These are phyloP conservation scores for Ceratobasidium sp. DNA, from an alignment of 1,284 basidiomycete species.

Conservation along the genomic window DNA sequence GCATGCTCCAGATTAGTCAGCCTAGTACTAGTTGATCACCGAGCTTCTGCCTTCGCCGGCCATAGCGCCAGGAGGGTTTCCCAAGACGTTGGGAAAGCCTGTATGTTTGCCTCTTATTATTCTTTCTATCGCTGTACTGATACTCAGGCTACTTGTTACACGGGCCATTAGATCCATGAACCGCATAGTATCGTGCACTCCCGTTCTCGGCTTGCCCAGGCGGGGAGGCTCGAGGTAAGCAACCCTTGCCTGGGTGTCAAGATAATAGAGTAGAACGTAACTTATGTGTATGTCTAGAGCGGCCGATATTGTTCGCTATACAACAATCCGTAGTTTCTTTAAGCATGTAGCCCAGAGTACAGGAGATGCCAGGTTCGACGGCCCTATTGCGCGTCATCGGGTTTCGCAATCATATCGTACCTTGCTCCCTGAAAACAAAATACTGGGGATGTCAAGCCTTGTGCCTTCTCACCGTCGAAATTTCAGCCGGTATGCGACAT, in stretches of 20 bases:
- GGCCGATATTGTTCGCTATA: constrained; percentile 62
- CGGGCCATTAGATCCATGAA: constrained; percentile 24
- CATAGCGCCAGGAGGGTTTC: no score
- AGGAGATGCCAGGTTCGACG: constrained; percentile 15
- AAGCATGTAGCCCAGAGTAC: constrained; percentile 48
- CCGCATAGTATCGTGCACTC: constrained; percentile 7
- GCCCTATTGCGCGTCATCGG: constrained; percentile 10
- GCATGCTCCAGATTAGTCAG: background rate
- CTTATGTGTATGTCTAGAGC: constrained; percentile 9
- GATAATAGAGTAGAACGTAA: background rate
- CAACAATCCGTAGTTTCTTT: constrained; percentile 64
- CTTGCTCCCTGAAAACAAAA: background rate
- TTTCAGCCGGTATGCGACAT: background rate
- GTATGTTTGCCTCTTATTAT: no score
- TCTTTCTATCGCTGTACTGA: no score
- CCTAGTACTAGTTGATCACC: no score
- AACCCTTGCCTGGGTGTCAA: no score
- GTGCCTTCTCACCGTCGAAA: constrained; percentile 8
- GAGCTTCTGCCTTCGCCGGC: constrained; percentile 4
- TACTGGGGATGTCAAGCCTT: constrained; percentile 11
- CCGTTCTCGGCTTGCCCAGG: constrained; percentile 16
- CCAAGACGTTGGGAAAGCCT: no score
- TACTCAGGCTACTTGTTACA: no score
- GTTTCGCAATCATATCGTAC: background rate
- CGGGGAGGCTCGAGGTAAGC: constrained; percentile 28